These are phyloP conservation scores for Leccinum olivaceopallidum DNA, from an alignment of 768 basidiomycete species.

Conservation along the genomic window DNA sequence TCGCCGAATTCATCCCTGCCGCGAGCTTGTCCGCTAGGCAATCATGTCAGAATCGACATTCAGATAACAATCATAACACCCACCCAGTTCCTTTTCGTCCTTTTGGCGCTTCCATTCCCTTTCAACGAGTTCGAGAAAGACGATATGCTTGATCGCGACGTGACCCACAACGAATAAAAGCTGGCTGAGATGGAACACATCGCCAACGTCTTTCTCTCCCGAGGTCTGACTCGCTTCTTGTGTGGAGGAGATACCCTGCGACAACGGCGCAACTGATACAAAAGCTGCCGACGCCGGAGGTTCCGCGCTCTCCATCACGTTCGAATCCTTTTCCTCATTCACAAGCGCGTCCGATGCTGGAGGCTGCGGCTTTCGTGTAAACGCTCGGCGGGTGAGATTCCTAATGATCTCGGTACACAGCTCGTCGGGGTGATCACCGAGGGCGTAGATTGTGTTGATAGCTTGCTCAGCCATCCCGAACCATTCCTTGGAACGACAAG, in stretches of 20 bases:
- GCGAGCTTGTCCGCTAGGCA: constrained; percentile 60
- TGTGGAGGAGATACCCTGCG: constrained; percentile 18
- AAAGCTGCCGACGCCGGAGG: constrained; percentile 27
- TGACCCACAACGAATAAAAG: constrained; percentile 96
- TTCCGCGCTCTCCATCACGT: constrained; percentile 49
- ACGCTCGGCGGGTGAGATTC: constrained; percentile 74
- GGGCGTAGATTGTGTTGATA: constrained; percentile 92
- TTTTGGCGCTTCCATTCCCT: constrained; percentile 96
- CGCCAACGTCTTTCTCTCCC: constrained; percentile 58
- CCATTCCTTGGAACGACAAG: constrained; percentile 89
- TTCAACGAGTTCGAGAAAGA: constrained; percentile 93
- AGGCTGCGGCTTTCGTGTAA: constrained; percentile 38
- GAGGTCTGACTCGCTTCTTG: constrained; percentile 11
- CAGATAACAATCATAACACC: constrained; percentile 21
- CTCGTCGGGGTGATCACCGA: constrained; percentile 90
- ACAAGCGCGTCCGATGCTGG: constrained; percentile 3
- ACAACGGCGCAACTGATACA: constrained; percentile 20
- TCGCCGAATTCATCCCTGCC: constrained; percentile 36
- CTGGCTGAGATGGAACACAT: constrained; percentile 88
- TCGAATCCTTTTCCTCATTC: constrained; percentile 38
- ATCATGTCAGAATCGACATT: background rate
- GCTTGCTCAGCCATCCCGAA: constrained; percentile 96
- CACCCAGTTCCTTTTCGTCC: constrained; percentile 82
- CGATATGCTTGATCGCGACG: constrained; percentile 96
- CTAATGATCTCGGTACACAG: constrained; percentile 82